These are phyloP conservation scores for Diaporthe batatas DNA, from an alignment of 2,329 filamentous ascomycete genomes.

Conservation along the genomic window DNA sequence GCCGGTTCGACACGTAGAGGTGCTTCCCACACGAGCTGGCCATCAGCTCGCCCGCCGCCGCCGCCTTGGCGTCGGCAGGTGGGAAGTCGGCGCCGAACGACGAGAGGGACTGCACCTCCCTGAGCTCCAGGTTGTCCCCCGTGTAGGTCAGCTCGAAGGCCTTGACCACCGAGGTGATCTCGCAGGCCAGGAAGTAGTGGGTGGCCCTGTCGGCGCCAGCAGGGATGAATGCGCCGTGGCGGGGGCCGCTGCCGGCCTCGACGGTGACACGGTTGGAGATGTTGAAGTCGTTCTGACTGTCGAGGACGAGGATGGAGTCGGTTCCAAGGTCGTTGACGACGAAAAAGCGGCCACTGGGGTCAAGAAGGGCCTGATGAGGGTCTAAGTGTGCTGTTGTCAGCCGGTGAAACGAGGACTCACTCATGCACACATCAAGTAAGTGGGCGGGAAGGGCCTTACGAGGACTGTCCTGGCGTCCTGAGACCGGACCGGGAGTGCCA, in stretches of 20 bases:
- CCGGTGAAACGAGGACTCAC: not conserved
- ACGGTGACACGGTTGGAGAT: conserved; percentile 53
- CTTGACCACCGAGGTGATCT: conserved; percentile 60
- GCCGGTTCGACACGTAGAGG: conserved; percentile 66
- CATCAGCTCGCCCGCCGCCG: conserved; percentile 61
- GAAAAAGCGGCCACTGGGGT: conserved; percentile 64
- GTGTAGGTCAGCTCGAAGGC: conserved; percentile 58
- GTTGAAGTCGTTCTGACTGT: conserved; percentile 57
- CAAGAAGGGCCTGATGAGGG: conserved; percentile 63
- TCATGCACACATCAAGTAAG: no score
- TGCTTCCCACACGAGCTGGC: conserved; percentile 57
- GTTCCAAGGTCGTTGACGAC: conserved; percentile 64
- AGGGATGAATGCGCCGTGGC: conserved; percentile 64
- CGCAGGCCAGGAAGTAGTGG: conserved; percentile 63
- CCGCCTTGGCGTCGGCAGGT: conserved; percentile 53
- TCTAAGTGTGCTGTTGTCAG: conserved; percentile 40
- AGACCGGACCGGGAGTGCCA: conserved; percentile 45
- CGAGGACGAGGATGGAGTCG: conserved; percentile 61
- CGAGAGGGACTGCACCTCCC: conserved; percentile 54
- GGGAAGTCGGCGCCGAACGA: conserved; percentile 55
- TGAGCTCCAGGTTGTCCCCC: conserved; percentile 53
- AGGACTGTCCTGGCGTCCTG: conserved; percentile 47
- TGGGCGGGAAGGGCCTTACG: conserved; percentile 35
- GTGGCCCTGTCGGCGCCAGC: conserved; percentile 51
- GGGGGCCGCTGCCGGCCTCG: conserved; percentile 59